phyloP scores from a whole-genome alignment of 352 stramenopile genomes.

The Pythium phragmitis region DNA sequence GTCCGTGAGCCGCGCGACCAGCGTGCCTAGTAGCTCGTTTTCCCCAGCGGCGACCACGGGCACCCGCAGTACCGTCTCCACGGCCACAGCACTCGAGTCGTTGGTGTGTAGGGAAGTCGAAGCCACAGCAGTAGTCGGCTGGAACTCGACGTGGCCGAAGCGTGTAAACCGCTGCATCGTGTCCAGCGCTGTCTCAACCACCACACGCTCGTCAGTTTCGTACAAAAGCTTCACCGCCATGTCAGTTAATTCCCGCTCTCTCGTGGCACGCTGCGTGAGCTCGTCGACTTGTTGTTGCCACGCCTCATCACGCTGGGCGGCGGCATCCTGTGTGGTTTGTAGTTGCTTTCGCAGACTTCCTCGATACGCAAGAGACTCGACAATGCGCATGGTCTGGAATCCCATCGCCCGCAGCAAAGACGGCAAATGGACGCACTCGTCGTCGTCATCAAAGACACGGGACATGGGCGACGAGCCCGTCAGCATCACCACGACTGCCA shows the following conservation, averaged over 20 bases:
- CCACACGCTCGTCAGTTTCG: neutral
- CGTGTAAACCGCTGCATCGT: conserved; percentile 14
- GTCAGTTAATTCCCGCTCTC: conserved; percentile 13
- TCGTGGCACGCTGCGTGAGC: neutral
- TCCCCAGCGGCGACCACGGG: neutral
- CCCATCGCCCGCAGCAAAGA: neutral
- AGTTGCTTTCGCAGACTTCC: neutral
- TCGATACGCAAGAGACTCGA: neutral
- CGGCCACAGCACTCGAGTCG: neutral
- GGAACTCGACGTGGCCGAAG: conserved; percentile 15
- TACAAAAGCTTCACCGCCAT: conserved; percentile 6
- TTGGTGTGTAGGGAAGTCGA: neutral
- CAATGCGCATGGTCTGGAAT: neutral
- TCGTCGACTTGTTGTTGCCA: neutral
- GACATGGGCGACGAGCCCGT: neutral
- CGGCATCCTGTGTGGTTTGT: neutral
- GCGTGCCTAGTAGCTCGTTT: conserved; percentile 5
- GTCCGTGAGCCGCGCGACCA: conserved; percentile 20
- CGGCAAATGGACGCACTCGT: conserved; percentile 19
- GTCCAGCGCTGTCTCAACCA: conserved; percentile 13
- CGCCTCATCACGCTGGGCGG: neutral
- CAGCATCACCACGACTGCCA: conserved; percentile 1
- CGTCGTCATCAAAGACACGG: conserved; percentile 8
- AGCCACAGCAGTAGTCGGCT: neutral
- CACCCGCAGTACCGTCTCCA: conserved; percentile 22